Conservation (phyloP, 1,139 yeast genomes). For the Hyphopichia khmerensis region DNA sequence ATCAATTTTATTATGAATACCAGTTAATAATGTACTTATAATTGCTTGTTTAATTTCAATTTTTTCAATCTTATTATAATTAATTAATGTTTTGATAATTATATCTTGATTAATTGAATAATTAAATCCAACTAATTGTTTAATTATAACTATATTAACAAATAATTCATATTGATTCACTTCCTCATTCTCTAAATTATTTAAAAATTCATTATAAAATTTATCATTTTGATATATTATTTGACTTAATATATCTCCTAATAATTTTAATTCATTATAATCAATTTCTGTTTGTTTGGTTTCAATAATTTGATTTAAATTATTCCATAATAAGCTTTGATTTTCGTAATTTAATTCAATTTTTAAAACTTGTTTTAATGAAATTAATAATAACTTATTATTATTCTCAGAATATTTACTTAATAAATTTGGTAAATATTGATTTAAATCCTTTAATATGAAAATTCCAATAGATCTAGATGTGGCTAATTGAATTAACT, state of each 20-base stretch:
- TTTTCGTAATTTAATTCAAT: slow-evolving; percentile 4
- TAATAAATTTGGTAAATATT: slow-evolving; percentile 33
- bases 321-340: slow-evolving; percentile 9
- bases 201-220: slow-evolving; percentile 16
- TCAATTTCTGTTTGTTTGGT: slow-evolving; percentile 6
- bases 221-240: slow-evolving; percentile 15
- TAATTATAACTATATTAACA: slow-evolving; percentile 33
- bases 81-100: slow-evolving; percentile 1
- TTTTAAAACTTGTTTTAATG: slow-evolving; percentile 38
- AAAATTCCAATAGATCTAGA: slow-evolving; percentile 56
- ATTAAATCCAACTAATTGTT: slow-evolving; percentile 13
- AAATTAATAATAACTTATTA: slow-evolving; percentile 18
- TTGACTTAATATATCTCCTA: slow-evolving; percentile 32
- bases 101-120: slow-evolving; percentile 7
- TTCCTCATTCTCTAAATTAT: slow-evolving; percentile 10
- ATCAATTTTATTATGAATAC: slow-evolving; percentile 64
- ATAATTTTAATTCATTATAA: slow-evolving; percentile 24
- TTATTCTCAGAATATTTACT: slow-evolving; percentile 16
- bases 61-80: slow-evolving; percentile 19
- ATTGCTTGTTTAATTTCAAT: slow-evolving; percentile 55
- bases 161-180: slow-evolving; percentile 18
- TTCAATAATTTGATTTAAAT: slow-evolving; percentile 6
- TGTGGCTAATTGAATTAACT: slow-evolving; percentile 42
- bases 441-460: slow-evolving; percentile 34
- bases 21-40: slow-evolving; percentile 58